Evolutionary conservation across 1,139 yeast genomes (phyloP).

Genomic region (Yamadazyma mexicana): DNA sequence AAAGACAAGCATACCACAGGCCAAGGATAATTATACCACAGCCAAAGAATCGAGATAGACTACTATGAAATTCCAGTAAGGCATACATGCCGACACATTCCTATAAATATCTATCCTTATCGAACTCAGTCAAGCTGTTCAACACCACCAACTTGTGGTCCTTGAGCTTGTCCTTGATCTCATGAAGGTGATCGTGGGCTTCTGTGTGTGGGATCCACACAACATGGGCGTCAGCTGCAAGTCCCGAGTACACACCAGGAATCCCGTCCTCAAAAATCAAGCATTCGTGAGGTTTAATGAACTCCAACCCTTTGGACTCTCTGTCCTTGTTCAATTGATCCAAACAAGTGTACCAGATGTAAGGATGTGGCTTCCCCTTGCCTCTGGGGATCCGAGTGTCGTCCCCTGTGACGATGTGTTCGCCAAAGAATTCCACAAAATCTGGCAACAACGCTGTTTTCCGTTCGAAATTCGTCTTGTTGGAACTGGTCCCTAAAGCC

Average conservation of each 20-base stretch:
- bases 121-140: slow-evolving; percentile 37
- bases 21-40: no score
- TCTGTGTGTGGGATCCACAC: slow-evolving; percentile 90
- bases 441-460: slow-evolving; percentile 70
- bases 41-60: no score
- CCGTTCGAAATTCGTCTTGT: slow-evolving; percentile 52
- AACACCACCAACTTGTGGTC: slow-evolving; percentile 47
- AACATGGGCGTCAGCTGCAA: slow-evolving; percentile 79
- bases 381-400: slow-evolving; percentile 79
- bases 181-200: slow-evolving; percentile 47
- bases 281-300: slow-evolving; percentile 72
- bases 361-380: slow-evolving; percentile 90
- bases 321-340: slow-evolving; percentile 58
- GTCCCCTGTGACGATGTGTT: slow-evolving; percentile 82
- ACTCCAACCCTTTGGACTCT: slow-evolving; percentile 30
- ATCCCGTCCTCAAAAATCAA: slow-evolving; percentile 92
- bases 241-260: slow-evolving; percentile 83
- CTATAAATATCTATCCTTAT: slow-evolving; percentile 44
- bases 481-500: slow-evolving; percentile 92
- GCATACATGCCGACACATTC: no score
- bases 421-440: slow-evolving; percentile 63
- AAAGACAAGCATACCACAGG: no score
- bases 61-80: no score
- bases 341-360: slow-evolving; percentile 85
- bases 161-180: slow-evolving; percentile 25